Base-by-base conservation (phyloP, 208 protist genomes). In the Paratrypanosoma confusum region DNA sequence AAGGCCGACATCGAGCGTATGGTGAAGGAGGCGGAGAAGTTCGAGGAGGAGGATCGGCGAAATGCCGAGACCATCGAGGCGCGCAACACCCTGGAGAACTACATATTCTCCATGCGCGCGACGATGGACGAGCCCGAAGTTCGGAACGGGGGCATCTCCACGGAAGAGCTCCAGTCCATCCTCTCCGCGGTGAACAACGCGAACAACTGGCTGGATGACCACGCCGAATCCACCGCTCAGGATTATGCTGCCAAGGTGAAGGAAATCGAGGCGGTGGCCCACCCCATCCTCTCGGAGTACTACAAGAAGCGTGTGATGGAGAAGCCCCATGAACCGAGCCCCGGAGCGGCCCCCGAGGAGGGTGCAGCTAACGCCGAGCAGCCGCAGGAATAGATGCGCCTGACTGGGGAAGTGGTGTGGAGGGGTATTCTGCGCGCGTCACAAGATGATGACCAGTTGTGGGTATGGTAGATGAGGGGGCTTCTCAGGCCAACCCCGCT, bases 1-100 rank as follows among this genome's bases (percentile, higher is more conserved):
- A 82, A 95, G 63, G 81, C 90, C 23, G 76, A 98, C 48, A 97
- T 98, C 49, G 91, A 98, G 53, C 59, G 73, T 36, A 98, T 98
- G 95, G 82, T 96, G 39, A 46, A 75, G 48, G 93, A 98, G 48
- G 93, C 94, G 17, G 90, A 97, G 79, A 55, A 67, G 27, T 96
- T 85, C 44, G 82, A 77, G 3, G 85, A 96, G 29, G 88, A 97
- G 56, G 93, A 97, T 61, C 75, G 87, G 33, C 36, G 34, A 16
- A 68, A 82, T 45, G 72, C 63, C 44, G 74, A 94, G 56, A 62
- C 64, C 13, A 68, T 97, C 38, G 91, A 97, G 63, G 81, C 94
- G 3, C 87, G 85, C 58, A 96, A 97, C 72, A 59, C 66, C 11
- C 67, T 97, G 8, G 93, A 97, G 71, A 81, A 75, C 57, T 88